These are phyloP conservation scores for Fusarium devonianum DNA, from an alignment of 2,329 filamentous ascomycete species.

Conservation along the genomic window DNA sequence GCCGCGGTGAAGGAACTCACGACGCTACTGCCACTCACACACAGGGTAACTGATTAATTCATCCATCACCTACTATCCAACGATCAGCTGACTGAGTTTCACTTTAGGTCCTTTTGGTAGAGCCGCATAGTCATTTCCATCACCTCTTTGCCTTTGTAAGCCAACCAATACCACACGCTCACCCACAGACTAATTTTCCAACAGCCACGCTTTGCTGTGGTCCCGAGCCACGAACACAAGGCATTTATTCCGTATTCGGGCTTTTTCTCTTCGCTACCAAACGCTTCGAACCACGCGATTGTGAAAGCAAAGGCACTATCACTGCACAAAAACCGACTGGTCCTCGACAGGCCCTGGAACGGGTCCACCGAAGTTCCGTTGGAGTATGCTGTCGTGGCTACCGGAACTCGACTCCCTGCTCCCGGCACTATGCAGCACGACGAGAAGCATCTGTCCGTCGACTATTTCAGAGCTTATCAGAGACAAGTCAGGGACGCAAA, in stretches of 20 bases:
- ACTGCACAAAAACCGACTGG: too few species aligned
- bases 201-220: constrained; percentile 14
- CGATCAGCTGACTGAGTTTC: not conserved
- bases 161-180: too few species aligned
- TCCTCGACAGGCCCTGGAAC: too few species aligned
- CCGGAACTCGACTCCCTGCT: constrained; percentile 1
- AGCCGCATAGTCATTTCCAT: constrained; percentile 17
- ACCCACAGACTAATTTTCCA: too few species aligned
- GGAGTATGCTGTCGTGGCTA: constrained; percentile 4
- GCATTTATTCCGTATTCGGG: constrained; percentile 14
- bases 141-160: constrained; percentile 10
- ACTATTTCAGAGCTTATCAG: too few species aligned
- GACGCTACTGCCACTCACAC: too few species aligned
- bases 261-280: not conserved
- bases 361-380: not conserved
- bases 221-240: constrained; percentile 6
- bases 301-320: too few species aligned
- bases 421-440: not conserved
- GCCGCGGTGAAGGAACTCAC: too few species aligned
- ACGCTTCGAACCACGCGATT: not conserved
- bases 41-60: too few species aligned
- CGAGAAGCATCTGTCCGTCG: too few species aligned
- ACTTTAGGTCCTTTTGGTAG: constrained; percentile 5
- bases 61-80: not conserved
- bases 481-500: not conserved